phyloP scores from a whole-genome alignment of 805 yeast species.

The Schwanniomyces polymorphus region DNA sequence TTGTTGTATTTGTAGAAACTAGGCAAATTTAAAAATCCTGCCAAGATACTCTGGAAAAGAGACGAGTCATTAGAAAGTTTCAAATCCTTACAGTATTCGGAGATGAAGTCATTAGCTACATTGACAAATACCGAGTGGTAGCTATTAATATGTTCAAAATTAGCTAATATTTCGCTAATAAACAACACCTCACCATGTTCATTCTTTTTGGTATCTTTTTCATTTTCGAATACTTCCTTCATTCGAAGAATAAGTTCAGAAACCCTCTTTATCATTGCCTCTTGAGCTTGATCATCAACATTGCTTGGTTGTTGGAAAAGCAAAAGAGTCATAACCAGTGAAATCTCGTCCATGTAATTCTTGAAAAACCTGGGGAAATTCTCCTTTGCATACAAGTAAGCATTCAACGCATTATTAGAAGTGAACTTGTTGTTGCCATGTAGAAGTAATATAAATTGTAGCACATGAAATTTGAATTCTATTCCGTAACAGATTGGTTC shows the following conservation, averaged over 20 bases:
- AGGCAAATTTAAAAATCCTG: constrained; percentile 42
- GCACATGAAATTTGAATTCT: constrained; percentile 42
- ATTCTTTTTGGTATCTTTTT: constrained; percentile 12
- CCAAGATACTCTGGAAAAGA: constrained; percentile 38
- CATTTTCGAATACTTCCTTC: constrained; percentile 20
- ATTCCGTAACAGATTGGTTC: constrained; percentile 16
- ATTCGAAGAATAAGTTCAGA: constrained; percentile 22
- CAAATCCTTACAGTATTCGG: constrained; percentile 38
- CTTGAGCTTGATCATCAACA: constrained; percentile 14
- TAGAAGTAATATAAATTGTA: constrained; percentile 34
- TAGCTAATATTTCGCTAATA: constrained; percentile 29
- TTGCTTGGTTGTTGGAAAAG: constrained; percentile 13
- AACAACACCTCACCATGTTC: constrained; percentile 22
- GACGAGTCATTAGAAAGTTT: constrained; percentile 40
- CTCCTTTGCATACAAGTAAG: constrained; percentile 38
- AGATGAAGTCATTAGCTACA: constrained; percentile 39
- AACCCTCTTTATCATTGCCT: constrained; percentile 15
- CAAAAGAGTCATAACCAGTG: constrained; percentile 35
- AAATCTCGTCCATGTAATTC: constrained; percentile 30
- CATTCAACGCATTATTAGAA: constrained; percentile 26
- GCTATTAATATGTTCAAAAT: constrained; percentile 27
- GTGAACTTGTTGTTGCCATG: constrained; percentile 15
- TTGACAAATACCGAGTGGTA: constrained; percentile 30
- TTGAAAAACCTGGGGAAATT: constrained; percentile 33
- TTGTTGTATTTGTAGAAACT: constrained; percentile 41